Base-by-base conservation (phyloP, 805 yeast genomes). In the Blastobotrys attinorum region DNA sequence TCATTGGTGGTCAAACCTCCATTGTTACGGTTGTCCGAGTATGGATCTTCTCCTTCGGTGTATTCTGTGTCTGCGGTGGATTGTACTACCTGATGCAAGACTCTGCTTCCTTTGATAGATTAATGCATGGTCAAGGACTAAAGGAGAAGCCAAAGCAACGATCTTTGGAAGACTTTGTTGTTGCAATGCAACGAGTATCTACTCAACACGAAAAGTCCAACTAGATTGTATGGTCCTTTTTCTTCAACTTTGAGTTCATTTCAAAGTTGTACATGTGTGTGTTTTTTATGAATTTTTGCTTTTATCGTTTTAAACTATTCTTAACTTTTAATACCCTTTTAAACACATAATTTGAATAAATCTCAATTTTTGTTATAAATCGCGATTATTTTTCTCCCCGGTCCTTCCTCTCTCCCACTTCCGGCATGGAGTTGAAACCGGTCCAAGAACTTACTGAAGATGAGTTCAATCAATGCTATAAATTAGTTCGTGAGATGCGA, bases 1-100 rank as follows among this genome's bases (percentile, higher is more conserved):
- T 94, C 90, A 83, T 94, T 56, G 95, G 85, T 71, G 88, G 88
- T 81, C 86, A 92, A 88, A 88, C 90, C 67, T 95, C 90, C 72
- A 82, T 88, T 58, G 96, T 88, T 58, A 81, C 96, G 46, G 94
- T 88, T 65, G 89, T 82, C 67, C 83, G 96, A 77, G 79, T 83
- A 70, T 88, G 92, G 92, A 71, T 88, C 65, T 87, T 85, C 86
- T 87, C 96, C 51, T 83, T 88, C 75, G 96, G 96, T 78, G 82
- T 84, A 71, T 88, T 88, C 90, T 88, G 95, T 77, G 78, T 81
- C 70, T 70, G 87, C 75, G 95, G 95, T 69, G 96, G 96, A 77
- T 85, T 90, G 63, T 88, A 88, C 84, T 89, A 83, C 82, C 66
- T 84, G 67, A 84, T 88, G 95, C 77, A 90, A 53, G 78, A 58